Base-by-base conservation (phyloP, 805 yeast species). In the Nakazawaea laoshanensis region DNA sequence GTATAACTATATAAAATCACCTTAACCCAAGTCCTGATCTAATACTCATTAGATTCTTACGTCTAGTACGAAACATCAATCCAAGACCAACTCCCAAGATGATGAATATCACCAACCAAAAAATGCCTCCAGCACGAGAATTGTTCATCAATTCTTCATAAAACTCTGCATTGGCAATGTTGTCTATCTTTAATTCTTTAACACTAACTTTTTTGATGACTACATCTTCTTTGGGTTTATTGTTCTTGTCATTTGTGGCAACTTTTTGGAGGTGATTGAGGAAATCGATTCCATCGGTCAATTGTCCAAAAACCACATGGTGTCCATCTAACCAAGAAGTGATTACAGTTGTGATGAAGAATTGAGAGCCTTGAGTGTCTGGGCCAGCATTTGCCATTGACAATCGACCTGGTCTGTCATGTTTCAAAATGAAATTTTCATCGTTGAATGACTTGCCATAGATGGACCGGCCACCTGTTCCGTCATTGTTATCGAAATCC, bases 221-320 rank as follows among this genome's bases (percentile, higher is more conserved):
- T 9, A 77, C 59, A 14, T 63, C 65, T 19, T 53, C 49, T 4
- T 47, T 38, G 17, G 83, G 83, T 37, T 50, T 59, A 39, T 65
- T 63, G 1, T 11, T 26, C 7, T 38, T 22, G 1, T 36, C 36
- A 30, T 53, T 53, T 4, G 77, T 70, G 41, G 72, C 58, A 32
- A 72, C 71, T 32, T 61, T 58, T 52, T 81, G 87, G 40, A 85
- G 64, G 42, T 64, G 52, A 25, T 70, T 68, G 27, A 84, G 65
- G 5, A 79, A 67, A 15, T 77, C 80, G 37, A 70, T 56, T 4
- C 92, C 92, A 24, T 73, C 76, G 10, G 70, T 48, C 29, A 83
- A 77, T 57, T 81, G 86, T 29, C 92, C 94, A 50, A 83, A 82
- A 2, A 78, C 88, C 44, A 82, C 89, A 55, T 80, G 80, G 6